Conservation (phyloP, 768 basidiomycete species). For the Rickenella mellea region DNA sequence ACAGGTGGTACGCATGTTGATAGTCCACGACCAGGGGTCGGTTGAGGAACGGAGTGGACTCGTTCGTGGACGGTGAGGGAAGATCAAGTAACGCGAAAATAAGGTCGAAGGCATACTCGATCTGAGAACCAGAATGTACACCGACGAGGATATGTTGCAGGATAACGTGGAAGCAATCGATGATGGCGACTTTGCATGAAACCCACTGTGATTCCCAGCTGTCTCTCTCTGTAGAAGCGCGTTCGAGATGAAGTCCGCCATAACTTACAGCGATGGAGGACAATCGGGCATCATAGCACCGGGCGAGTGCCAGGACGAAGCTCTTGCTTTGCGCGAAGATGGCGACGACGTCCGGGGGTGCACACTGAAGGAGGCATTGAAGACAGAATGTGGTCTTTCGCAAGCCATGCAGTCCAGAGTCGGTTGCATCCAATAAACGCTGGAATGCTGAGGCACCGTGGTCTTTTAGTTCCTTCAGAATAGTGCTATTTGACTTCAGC, state of each 20-base stretch:
- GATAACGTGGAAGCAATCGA: constrained; percentile 61
- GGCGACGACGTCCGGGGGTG: constrained; percentile 37
- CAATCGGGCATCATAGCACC: constrained; percentile 52
- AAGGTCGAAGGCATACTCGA: constrained; percentile 46
- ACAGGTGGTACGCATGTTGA: constrained; percentile 55
- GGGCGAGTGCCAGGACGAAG: constrained; percentile 49
- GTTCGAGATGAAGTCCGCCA: constrained; percentile 36
- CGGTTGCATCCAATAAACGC: constrained; percentile 28
- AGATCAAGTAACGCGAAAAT: constrained; percentile 51
- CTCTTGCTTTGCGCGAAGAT: constrained; percentile 41
- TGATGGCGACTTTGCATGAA: constrained; percentile 59
- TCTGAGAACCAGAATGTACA: constrained; percentile 26
- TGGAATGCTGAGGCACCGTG: constrained; percentile 47
- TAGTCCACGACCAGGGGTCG: constrained; percentile 63
- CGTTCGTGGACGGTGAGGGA: constrained; percentile 22
- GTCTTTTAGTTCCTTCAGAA: constrained; percentile 19
- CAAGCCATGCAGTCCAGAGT: constrained; percentile 48
- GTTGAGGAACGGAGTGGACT: constrained; percentile 42
- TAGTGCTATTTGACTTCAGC: constrained; percentile 17
- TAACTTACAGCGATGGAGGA: constrained; percentile 46
- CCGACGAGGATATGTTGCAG: constrained; percentile 39
- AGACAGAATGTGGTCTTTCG: constrained; percentile 57
- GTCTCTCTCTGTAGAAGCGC: constrained; percentile 29
- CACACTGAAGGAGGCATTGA: constrained; percentile 40
- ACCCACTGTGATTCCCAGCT: constrained; percentile 67